phyloP scores from a whole-genome alignment of 2,329 filamentous ascomycete species.

The Cytospora paraplurivora region DNA sequence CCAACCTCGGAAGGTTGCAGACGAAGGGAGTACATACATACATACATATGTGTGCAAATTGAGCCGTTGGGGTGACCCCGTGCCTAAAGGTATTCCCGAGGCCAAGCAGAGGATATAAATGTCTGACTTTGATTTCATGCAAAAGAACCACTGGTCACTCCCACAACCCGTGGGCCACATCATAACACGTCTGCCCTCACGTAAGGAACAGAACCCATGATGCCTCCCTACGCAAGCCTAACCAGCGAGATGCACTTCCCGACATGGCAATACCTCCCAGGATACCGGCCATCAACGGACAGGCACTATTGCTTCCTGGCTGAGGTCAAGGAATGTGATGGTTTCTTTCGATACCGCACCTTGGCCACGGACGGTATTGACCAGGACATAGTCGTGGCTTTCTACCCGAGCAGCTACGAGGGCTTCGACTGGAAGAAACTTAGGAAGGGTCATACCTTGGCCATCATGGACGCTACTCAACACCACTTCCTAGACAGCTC shows the following conservation, averaged over 20 bases:
- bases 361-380: constrained; percentile 30
- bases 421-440: constrained; percentile 29
- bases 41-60: too few relatives aligned
- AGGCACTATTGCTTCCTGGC: constrained; percentile 46
- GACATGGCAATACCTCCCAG: background rate
- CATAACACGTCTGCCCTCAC: background rate
- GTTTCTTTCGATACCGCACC: constrained; percentile 27
- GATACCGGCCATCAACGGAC: background rate
- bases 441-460: constrained; percentile 32
- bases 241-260: background rate
- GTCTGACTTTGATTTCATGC: too few relatives aligned
- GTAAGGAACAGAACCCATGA: background rate
- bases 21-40: too few relatives aligned
- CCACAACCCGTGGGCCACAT: background rate
- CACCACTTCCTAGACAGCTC: constrained; percentile 27
- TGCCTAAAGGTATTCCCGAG: too few relatives aligned
- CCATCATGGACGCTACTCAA: constrained; percentile 30
- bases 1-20: too few relatives aligned
- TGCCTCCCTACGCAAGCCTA: background rate
- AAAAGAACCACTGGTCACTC: background rate
- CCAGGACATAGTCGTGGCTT: constrained; percentile 26
- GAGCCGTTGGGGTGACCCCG: too few relatives aligned
- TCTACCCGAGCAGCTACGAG: constrained; percentile 30
- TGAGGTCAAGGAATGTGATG: constrained; percentile 35
- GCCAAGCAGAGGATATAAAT: background rate